Evolutionary conservation across 83 land plant species (phyloP).

Genomic region (Larix sibirica): DNA sequence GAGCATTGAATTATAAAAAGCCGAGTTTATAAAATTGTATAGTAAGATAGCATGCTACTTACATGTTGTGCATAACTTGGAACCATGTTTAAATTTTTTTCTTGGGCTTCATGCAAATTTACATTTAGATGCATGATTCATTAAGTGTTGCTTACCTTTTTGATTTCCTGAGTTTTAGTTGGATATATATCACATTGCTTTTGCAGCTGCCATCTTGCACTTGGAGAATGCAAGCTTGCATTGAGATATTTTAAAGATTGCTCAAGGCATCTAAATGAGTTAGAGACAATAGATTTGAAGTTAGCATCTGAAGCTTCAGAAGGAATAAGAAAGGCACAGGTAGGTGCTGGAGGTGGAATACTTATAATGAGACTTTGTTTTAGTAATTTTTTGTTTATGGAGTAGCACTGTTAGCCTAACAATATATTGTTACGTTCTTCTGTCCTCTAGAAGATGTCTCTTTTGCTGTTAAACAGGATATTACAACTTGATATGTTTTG

Average conservation of each 20-base stretch:
- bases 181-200: background rate
- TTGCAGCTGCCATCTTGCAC: conserved; percentile 79
- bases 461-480: background rate
- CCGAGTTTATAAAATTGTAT: background rate
- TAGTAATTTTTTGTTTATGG: background rate
- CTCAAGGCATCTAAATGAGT: conserved; percentile 49
- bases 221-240: conserved; percentile 88
- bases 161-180: background rate
- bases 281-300: conserved; percentile 52
- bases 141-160: background rate
- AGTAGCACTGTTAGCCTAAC: background rate
- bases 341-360: conserved; percentile 9
- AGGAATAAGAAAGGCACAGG: conserved; percentile 85
- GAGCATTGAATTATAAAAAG: background rate
- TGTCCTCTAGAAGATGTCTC: too few relatives aligned
- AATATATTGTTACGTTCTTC: too few relatives aligned
- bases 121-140: background rate
- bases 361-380: background rate
- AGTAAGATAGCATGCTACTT: background rate
- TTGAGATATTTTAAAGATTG: conserved; percentile 56
- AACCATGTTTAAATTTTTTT: background rate
- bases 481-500: background rate
- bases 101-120: background rate
- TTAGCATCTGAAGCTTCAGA: conserved; percentile 80
- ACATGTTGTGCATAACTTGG: background rate